These are phyloP conservation scores for Coemansia sp. DNA, from an alignment of 192 early-diverging fungal species.

Conservation along the genomic window DNA sequence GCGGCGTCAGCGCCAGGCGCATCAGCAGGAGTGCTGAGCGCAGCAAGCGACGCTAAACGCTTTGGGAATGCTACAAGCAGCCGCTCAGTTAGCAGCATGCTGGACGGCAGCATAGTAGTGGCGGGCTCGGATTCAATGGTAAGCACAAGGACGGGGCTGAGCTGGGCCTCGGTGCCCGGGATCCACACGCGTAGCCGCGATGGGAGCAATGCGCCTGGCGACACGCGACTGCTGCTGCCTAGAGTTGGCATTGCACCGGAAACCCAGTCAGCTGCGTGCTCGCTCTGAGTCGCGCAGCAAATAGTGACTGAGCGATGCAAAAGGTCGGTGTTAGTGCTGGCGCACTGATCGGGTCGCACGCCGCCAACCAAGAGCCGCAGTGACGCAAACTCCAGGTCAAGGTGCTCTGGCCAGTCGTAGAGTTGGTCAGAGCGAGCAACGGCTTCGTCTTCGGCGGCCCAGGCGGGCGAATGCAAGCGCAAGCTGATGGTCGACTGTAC, in stretches of 20 bases:
- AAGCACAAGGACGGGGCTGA: background rate
- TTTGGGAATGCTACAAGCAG: slow-evolving; percentile 4
- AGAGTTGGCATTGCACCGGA: background rate
- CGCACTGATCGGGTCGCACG: background rate
- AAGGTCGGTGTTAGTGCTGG: background rate
- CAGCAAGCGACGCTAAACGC: background rate
- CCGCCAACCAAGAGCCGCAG: background rate
- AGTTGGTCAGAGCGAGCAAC: background rate
- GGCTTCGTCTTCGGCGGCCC: background rate
- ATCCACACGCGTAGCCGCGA: slow-evolving; percentile 9
- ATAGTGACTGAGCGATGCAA: background rate
- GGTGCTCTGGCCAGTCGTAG: background rate
- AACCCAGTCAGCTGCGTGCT: background rate
- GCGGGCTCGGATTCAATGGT: slow-evolving; percentile 10
- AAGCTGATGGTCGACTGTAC: slow-evolving; percentile 2
- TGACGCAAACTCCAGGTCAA: slow-evolving; percentile 14
- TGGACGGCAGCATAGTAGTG: background rate
- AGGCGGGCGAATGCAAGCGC: background rate
- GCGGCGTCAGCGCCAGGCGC: background rate
- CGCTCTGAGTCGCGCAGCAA: background rate
- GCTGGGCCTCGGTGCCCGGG: background rate
- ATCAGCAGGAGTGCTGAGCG: background rate
- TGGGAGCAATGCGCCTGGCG: background rate
- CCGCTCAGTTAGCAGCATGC: slow-evolving; percentile 14
- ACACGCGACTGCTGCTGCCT: too few species aligned